Percentiles rank a stretch among this genome's conserved stretches.
Conservation (phyloP, 768 basidiomycete species). For the Pleurotus salmoneostramineus region DNA sequence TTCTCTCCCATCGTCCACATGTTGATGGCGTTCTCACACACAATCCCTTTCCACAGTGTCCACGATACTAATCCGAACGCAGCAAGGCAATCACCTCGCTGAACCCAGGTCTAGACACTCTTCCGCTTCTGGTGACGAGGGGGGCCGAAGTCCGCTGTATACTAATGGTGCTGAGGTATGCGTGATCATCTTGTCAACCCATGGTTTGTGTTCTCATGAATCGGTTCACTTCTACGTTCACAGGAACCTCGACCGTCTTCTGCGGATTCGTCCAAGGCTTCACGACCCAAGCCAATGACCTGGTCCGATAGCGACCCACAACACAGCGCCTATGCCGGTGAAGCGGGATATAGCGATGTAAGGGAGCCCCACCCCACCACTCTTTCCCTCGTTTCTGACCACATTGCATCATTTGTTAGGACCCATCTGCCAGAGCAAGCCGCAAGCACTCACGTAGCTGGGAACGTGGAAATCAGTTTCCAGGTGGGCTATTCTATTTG, state of each 20-base stretch:
- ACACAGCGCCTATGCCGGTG: slow-evolving; percentile 5
- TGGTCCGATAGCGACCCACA: slow-evolving; percentile 6
- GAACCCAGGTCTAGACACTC: slow-evolving; percentile 49
- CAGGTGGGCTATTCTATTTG: slow-evolving; percentile 2
- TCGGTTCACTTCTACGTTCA: too few species aligned
- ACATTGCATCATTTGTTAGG: slow-evolving; percentile 22
- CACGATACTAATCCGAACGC: slow-evolving; percentile 41
- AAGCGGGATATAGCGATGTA: slow-evolving; percentile 7
- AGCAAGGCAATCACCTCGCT: slow-evolving; percentile 24
- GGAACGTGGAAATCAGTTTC: slow-evolving; percentile 44
- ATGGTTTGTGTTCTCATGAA: not conserved
- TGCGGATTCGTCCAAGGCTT: not conserved
- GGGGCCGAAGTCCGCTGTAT: slow-evolving; percentile 2
- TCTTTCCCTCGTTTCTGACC: slow-evolving; percentile 4
- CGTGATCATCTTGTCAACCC: not conserved
- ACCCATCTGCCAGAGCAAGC: slow-evolving; percentile 32
- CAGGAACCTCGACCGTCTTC: slow-evolving; percentile 7
- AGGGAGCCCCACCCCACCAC: not conserved
- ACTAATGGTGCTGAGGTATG: not conserved
- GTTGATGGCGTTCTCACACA: slow-evolving; percentile 13
- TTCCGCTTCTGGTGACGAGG: slow-evolving; percentile 34
- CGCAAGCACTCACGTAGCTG: slow-evolving; percentile 63
- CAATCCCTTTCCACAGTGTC: slow-evolving; percentile 30
- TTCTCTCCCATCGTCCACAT: slow-evolving; percentile 7
- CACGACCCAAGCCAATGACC: slow-evolving; percentile 1